Percentiles rank a stretch among this genome's conserved stretches.
phyloP scores from a whole-genome alignment of 1,284 basidiomycete genomes.

The Puccinia hordei region DNA sequence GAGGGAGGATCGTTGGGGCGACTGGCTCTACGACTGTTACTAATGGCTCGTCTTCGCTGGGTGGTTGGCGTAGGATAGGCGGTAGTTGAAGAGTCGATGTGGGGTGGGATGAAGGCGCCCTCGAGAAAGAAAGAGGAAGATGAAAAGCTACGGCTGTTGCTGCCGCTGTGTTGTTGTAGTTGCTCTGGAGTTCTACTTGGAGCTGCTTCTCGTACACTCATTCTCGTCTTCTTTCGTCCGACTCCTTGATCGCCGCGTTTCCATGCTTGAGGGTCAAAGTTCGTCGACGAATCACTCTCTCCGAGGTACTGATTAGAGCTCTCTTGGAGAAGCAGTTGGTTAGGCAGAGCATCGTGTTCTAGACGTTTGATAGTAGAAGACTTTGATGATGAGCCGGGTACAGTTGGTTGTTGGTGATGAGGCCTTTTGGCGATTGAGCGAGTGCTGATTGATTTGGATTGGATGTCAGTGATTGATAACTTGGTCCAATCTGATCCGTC shows the following conservation, averaged over 20 bases:
- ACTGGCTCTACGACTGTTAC: neutral
- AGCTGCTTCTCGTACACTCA: neutral
- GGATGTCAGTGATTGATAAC: slow-evolving; percentile 13
- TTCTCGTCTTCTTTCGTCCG: neutral
- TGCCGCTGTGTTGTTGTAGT: neutral
- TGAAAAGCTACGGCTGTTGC: neutral
- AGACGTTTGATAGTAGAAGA: neutral
- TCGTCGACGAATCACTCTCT: slow-evolving; percentile 44
- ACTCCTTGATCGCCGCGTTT: slow-evolving; percentile 29
- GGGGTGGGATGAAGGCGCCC: slow-evolving; percentile 5
- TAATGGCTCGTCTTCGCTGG: neutral
- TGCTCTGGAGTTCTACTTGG: neutral
- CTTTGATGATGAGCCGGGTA: neutral
- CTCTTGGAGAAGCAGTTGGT: neutral
- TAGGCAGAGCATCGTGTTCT: neutral
- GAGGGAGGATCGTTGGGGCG: neutral
- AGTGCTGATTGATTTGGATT: neutral
- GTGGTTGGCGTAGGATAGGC: neutral
- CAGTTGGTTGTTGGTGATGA: neutral
- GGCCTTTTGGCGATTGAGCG: neutral
- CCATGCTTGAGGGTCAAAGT: slow-evolving; percentile 49
- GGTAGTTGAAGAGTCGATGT: neutral
- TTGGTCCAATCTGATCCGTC: slow-evolving; percentile 19
- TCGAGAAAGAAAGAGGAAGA: slow-evolving; percentile 30
- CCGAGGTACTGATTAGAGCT: neutral